Percentiles rank a stretch among this genome's conserved stretches.
Conservation (phyloP, 2,329 filamentous ascomycete genomes). For the Akanthomyces lecanii region DNA sequence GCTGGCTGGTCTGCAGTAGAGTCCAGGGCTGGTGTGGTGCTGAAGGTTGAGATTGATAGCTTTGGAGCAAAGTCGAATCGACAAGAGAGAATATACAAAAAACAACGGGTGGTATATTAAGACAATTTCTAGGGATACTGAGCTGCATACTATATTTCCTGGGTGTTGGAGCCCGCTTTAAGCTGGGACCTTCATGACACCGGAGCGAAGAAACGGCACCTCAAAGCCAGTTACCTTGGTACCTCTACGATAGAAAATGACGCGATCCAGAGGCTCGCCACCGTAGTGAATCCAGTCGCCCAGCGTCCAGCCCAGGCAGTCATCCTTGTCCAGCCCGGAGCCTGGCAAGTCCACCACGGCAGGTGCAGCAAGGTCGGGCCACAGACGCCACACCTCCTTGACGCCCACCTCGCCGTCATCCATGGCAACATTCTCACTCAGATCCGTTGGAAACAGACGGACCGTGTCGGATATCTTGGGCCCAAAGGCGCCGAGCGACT, state of each 20-base stretch:
- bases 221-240: conserved; percentile 29
- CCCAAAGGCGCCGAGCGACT: conserved; percentile 24
- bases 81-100: too few species aligned
- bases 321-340: conserved; percentile 19
- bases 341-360: conserved; percentile 28
- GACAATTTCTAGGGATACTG: too few species aligned
- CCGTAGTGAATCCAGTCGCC: conserved; percentile 35
- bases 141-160: too few species aligned
- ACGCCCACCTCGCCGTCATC: conserved; percentile 16
- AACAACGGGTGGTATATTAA: too few species aligned
- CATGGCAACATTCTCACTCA: conserved; percentile 17
- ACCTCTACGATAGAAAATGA: conserved; percentile 28
- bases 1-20: too few species aligned
- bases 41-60: too few species aligned
- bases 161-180: too few species aligned
- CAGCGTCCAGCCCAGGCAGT: conserved; percentile 30
- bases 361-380: conserved; percentile 22
- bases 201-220: conserved; percentile 31
- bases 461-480: conserved; percentile 20
- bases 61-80: too few species aligned
- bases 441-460: conserved; percentile 26
- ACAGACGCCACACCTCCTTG: conserved; percentile 28
- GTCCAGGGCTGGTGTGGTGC: too few species aligned
- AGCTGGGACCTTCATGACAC: conserved; percentile 19
- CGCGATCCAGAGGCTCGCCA: conserved; percentile 29